These are phyloP conservation scores for Euphrasia arctica DNA, from an alignment of 305 asterid species.

Conservation along the genomic window DNA sequence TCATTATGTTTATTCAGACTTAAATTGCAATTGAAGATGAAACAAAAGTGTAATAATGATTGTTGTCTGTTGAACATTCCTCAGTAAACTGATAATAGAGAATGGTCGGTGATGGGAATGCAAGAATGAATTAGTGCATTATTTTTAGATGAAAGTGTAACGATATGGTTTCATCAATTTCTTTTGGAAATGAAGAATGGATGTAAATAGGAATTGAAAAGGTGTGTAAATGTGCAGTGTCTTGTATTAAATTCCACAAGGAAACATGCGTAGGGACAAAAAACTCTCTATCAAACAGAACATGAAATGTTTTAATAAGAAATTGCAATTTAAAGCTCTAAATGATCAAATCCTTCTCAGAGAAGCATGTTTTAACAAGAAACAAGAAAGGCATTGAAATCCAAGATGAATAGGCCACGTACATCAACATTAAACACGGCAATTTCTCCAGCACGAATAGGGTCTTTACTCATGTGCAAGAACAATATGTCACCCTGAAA, in stretches of 20 bases:
- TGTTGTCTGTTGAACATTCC: background rate
- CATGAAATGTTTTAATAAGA: background rate
- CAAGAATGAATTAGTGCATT: no score
- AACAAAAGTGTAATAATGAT: background rate
- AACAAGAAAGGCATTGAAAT: constrained; percentile 7
- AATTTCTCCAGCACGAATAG: constrained; percentile 97
- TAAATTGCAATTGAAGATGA: background rate
- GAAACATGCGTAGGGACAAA: background rate
- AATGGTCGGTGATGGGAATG: background rate
- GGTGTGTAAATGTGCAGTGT: background rate
- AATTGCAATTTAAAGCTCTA: background rate
- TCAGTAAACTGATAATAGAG: background rate
- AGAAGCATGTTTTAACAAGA: constrained; percentile 1
- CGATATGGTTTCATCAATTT: background rate
- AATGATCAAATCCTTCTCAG: background rate
- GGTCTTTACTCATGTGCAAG: constrained; percentile 89
- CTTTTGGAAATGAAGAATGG: background rate
- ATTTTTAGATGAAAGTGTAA: background rate
- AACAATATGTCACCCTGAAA: constrained; percentile 97
- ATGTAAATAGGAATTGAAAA: background rate
- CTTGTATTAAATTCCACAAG: background rate
- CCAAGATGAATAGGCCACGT: constrained; percentile 27
- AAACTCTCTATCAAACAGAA: background rate
- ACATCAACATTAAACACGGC: constrained; percentile 95
- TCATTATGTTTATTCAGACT: background rate